A percentile compares a stretch with the other conserved stretches of the same genome.
Evolutionary conservation across 148 eudicot species (phyloP).

Genomic region (Polygonum maritimum): DNA sequence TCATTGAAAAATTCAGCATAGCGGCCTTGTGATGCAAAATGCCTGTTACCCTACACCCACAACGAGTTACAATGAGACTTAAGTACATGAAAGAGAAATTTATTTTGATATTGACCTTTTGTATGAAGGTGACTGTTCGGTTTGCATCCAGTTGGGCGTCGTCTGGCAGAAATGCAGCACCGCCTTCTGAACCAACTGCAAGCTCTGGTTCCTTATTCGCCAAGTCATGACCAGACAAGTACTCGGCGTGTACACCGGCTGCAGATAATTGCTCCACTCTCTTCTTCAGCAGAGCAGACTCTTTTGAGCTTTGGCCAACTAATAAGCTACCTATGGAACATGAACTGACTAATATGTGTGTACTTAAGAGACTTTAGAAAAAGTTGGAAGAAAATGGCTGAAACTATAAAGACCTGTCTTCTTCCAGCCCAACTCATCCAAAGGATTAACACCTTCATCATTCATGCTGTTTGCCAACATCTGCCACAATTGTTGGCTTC

Average conservation of each 20-base stretch:
- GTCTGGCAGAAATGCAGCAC: slow-evolving; percentile 66
- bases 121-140: slow-evolving; percentile 59
- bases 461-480: slow-evolving; percentile 39
- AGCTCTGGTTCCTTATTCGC: slow-evolving; percentile 63
- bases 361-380: neutral
- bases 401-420: slow-evolving; percentile 49
- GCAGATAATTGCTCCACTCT: slow-evolving; percentile 44
- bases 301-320: slow-evolving; percentile 55
- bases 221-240: slow-evolving; percentile 45
- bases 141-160: slow-evolving; percentile 77
- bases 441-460: slow-evolving; percentile 62
- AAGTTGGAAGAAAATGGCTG: too few species aligned
- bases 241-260: slow-evolving; percentile 64
- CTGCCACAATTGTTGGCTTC: slow-evolving; percentile 85
- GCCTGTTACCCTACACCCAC: slow-evolving; percentile 49
- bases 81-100: neutral
- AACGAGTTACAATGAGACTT: neutral
- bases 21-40: slow-evolving; percentile 61
- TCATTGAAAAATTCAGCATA: slow-evolving; percentile 77
- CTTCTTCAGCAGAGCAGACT: slow-evolving; percentile 36
- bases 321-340: slow-evolving; percentile 65
- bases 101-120: slow-evolving; percentile 38
- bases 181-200: slow-evolving; percentile 40
- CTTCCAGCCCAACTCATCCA: slow-evolving; percentile 67
- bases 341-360: neutral